A percentile compares a stretch with the other conserved stretches of the same genome.
Conservation (phyloP, 306 rosid genomes). For the Vachellia pachyceras region DNA sequence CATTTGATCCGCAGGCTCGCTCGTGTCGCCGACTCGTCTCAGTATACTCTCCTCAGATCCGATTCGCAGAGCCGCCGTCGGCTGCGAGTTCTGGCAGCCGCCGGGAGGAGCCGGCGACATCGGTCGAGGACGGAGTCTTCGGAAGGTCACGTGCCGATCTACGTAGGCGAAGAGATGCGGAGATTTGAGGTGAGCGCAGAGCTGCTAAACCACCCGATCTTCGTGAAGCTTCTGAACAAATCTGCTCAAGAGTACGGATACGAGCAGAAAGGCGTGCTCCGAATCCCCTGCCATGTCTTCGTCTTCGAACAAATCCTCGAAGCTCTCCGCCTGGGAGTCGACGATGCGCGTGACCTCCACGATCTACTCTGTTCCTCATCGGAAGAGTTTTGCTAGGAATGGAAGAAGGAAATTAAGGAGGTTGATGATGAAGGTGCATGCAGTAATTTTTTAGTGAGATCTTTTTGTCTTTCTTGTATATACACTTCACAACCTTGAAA, state of each 20-base stretch:
- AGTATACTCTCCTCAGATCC: slow-evolving; percentile 73
- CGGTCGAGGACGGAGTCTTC: slow-evolving; percentile 34
- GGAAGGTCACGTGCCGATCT: slow-evolving; percentile 83
- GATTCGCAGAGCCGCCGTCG: slow-evolving; percentile 39
- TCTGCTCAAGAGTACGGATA: slow-evolving; percentile 96
- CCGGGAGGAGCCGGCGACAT: slow-evolving; percentile 35
- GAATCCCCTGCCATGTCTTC: slow-evolving; percentile 80
- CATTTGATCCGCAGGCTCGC: slow-evolving; percentile 82
- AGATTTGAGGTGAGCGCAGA: slow-evolving; percentile 79
- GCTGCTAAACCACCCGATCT: slow-evolving; percentile 81
- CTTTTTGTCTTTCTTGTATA: slow-evolving; percentile 56
- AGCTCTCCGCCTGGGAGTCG: slow-evolving; percentile 65
- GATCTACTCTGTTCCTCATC: slow-evolving; percentile 59
- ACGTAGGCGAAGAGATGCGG: slow-evolving; percentile 96
- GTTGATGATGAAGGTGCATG: neutral
- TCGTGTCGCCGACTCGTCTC: slow-evolving; percentile 89
- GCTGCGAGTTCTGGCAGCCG: slow-evolving; percentile 32
- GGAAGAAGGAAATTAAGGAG: slow-evolving; percentile 1
- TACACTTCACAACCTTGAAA: slow-evolving; percentile 48
- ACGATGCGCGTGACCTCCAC: slow-evolving; percentile 52
- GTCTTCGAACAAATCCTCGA: slow-evolving; percentile 87
- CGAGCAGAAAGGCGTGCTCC: slow-evolving; percentile 83
- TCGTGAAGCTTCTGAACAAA: slow-evolving; percentile 77
- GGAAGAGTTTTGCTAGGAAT: slow-evolving; percentile 41
- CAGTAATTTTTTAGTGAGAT: slow-evolving; percentile 46